phyloP scores from a whole-genome alignment of 1,284 basidiomycete genomes.

The Ceratobasidium theobromae region DNA sequence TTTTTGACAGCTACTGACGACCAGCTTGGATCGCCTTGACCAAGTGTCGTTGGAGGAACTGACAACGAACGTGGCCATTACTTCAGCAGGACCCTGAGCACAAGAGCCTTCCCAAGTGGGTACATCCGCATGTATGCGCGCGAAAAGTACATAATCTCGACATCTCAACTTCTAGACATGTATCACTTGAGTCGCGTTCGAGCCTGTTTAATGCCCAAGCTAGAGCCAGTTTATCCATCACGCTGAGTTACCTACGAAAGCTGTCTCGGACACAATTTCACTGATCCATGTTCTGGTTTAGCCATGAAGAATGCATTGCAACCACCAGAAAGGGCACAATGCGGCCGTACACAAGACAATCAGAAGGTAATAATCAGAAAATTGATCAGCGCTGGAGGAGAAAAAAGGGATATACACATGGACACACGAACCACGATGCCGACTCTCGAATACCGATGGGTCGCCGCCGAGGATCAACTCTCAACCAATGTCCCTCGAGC shows the following conservation, averaged over 20 bases:
- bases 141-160: neutral
- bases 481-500: neutral
- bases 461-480: slow-evolving; percentile 23
- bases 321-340: neutral
- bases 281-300: neutral
- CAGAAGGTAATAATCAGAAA: neutral
- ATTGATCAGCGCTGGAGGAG: neutral
- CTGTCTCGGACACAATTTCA: no score
- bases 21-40: neutral
- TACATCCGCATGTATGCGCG: neutral
- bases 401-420: neutral
- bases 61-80: slow-evolving; percentile 29
- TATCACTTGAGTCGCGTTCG: no score
- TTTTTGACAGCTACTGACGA: neutral
- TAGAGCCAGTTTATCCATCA: no score
- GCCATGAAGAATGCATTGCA: neutral
- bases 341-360: neutral
- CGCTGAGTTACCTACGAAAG: no score
- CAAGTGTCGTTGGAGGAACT: slow-evolving; percentile 2
- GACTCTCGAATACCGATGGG: slow-evolving; percentile 12
- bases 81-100: slow-evolving; percentile 25
- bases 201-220: no score
- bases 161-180: neutral
- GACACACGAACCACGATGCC: slow-evolving; percentile 26
- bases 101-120: neutral